Base-by-base conservation (phyloP, 2,329 filamentous ascomycete species). In the Aplosporella prunicola region DNA sequence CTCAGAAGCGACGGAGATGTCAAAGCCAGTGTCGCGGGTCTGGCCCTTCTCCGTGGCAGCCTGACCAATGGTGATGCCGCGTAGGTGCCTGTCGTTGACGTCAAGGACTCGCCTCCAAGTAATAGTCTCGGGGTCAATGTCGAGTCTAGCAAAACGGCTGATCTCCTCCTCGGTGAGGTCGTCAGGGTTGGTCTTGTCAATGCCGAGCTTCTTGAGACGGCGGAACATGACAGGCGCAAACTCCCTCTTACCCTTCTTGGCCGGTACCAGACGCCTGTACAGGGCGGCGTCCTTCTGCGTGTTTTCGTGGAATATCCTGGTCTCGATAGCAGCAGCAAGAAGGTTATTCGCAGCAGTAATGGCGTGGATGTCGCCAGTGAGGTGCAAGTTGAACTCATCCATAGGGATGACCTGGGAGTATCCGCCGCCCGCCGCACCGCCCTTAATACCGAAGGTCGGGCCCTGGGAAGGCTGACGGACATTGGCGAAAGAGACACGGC, bases 331-430 rank as follows among this genome's bases (percentile, higher is more conserved):
- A 38, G 91, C 91, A 29, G 91, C 89, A 28, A 98, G 75, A 41
- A 98, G 71, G 64, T 98, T 98, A 73, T 96, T 98, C 24, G 91
- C 91, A 18, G 89, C 89, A 36, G 87, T 87, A 54, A 98, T 91
- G 47, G 91, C 91, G 60, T 98, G 91, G 40, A 98, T 96, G 58
- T 98, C 91, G 52, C 91, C 91, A 39, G 91, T 98, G 53, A 98
- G 67, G 61, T 98, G 91, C 56, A 98, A 69, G 65, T 98, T 98
- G 71, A 98, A 98, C 62, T 98, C 91, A 52, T 98, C 91, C 91
- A 98, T 98, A 42, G 91, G 91, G 52, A 98, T 96, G 55, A 98
- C 91, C 62, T 98, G 91, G 61, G 86, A 94, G 75, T 96, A 98
- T 25, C 91, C 91, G 60, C 91, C 91, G 53, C 91, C 91, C 40